A percentile compares a stretch with the other conserved stretches of the same genome.
phyloP scores from a whole-genome alignment of 1,284 basidiomycete genomes.

The Heterobasidion annosum region DNA sequence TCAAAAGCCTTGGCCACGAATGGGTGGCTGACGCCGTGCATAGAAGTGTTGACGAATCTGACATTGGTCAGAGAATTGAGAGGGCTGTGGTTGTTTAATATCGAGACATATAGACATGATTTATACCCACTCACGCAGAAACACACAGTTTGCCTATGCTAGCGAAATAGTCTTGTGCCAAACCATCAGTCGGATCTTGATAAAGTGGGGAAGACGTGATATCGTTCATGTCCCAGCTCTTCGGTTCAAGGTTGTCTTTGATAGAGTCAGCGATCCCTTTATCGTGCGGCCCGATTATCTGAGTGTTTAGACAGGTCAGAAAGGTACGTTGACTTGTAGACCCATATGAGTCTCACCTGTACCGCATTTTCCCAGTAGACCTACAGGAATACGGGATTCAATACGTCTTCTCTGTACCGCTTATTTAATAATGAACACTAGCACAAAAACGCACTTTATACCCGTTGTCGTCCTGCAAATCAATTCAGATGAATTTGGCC shows the following conservation, averaged over 20 bases:
- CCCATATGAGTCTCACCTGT: slow-evolving; percentile 36
- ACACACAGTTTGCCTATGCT: slow-evolving; percentile 32
- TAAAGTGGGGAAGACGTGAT: slow-evolving; percentile 33
- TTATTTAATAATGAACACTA: background rate
- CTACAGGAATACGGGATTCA: slow-evolving; percentile 21
- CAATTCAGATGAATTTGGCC: background rate
- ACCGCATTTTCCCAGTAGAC: slow-evolving; percentile 84
- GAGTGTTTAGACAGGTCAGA: background rate
- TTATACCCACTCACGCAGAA: slow-evolving; percentile 24
- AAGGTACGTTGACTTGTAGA: too few species aligned
- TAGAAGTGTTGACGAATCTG: slow-evolving; percentile 70
- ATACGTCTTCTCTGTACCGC: background rate
- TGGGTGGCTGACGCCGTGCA: slow-evolving; percentile 77
- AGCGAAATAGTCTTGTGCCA: slow-evolving; percentile 52
- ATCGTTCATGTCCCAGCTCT: slow-evolving; percentile 32
- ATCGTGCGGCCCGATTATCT: slow-evolving; percentile 82
- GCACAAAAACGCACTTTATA: slow-evolving; percentile 50
- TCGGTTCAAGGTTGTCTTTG: slow-evolving; percentile 47
- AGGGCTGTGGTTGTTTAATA: slow-evolving; percentile 16
- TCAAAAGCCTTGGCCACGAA: slow-evolving; percentile 52
- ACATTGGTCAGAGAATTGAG: slow-evolving; percentile 16
- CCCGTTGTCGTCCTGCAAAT: slow-evolving; percentile 67
- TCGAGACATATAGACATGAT: too few species aligned
- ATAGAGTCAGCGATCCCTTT: slow-evolving; percentile 64
- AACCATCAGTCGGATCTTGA: slow-evolving; percentile 46